phyloP scores from a whole-genome alignment of 371 early-diverging fungal species.

The Pancytospora epiphaga region DNA sequence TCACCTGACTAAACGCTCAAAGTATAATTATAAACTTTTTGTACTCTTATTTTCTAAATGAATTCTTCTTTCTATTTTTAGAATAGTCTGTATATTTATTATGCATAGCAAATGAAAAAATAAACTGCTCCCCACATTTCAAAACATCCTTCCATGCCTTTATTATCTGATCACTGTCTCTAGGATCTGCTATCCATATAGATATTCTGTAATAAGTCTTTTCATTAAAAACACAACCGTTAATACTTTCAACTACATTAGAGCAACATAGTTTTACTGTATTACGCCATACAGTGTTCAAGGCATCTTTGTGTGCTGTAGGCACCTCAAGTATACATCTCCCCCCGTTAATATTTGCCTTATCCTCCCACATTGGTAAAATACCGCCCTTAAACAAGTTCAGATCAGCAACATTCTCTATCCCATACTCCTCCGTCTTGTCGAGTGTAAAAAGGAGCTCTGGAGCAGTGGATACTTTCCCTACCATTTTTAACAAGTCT shows the following conservation, averaged over 20 bases:
- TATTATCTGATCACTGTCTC: slow-evolving; percentile 15
- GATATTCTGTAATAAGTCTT: slow-evolving; percentile 31
- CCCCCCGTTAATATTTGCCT: slow-evolving; percentile 82
- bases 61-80: slow-evolving; percentile 26
- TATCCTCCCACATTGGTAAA: slow-evolving; percentile 97
- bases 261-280: slow-evolving; percentile 80
- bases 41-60: no score
- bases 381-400: slow-evolving; percentile 88
- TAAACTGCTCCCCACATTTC: neutral
- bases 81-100: slow-evolving; percentile 27
- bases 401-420: slow-evolving; percentile 76
- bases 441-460: slow-evolving; percentile 75
- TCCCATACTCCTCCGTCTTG: slow-evolving; percentile 72
- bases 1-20: no score
- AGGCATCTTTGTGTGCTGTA: neutral
- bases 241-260: slow-evolving; percentile 71
- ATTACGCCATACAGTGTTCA: slow-evolving; percentile 53
- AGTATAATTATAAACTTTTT: no score
- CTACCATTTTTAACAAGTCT: slow-evolving; percentile 71
- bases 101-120: slow-evolving; percentile 30
- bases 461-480: slow-evolving; percentile 74
- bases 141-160: slow-evolving; percentile 33
- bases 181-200: slow-evolving; percentile 40
- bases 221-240: slow-evolving; percentile 69
- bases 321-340: slow-evolving; percentile 75